Base-by-base conservation (phyloP, 1,284 basidiomycete species). In the Cutaneotrichosporon sp. region DNA sequence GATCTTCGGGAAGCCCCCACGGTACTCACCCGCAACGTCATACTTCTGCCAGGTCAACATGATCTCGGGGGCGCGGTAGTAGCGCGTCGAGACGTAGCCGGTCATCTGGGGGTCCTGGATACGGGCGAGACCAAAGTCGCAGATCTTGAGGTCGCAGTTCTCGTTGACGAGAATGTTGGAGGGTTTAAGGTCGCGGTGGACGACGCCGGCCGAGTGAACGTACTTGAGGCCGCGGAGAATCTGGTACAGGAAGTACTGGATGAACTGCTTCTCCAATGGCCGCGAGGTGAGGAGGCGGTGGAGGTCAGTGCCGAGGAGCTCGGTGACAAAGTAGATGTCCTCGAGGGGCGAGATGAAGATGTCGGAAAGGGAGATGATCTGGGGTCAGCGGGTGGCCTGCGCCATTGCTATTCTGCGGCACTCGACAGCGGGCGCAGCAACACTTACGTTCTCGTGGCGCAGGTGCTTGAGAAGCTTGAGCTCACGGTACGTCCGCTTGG, bases 31-130 rank as follows among this genome's bases (percentile, higher is more conserved):
- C 27, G 94, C 97, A 59, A 98, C 95, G 79, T 99, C 97, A 83
- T 99, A 99, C 83, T 99, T 99, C 80, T 99, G 95, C 97, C 97
- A 99, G 51, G 95, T 99, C 76, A 99, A 86, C 97, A 99, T 99
- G 83, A 99, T 99, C 81, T 99, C 95, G 8, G 95, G 95, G 4
- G 95, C 97, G 58, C 97, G 90, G 81, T 99, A 99, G 82, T 99
- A 99, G 71, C 97, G 86, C 61, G 95, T 99, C 65, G 95, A 98
- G 67, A 99, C 95, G 78, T 99, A 99, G 65, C 97, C 97, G 5
- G 97, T 99, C 97, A 99, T 99, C 80, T 99, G 97, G 9, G 95
- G 95, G 79, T 99, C 97, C 66, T 81, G 80, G 58, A 82, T 92
- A 61, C 95, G 90, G 20, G 95, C 95, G 27, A 99, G 85, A 68